Percentiles rank a stretch among this genome's conserved stretches.
Evolutionary conservation across 306 rosid genomes (phyloP).

Genomic region (Malus sylvestris): DNA sequence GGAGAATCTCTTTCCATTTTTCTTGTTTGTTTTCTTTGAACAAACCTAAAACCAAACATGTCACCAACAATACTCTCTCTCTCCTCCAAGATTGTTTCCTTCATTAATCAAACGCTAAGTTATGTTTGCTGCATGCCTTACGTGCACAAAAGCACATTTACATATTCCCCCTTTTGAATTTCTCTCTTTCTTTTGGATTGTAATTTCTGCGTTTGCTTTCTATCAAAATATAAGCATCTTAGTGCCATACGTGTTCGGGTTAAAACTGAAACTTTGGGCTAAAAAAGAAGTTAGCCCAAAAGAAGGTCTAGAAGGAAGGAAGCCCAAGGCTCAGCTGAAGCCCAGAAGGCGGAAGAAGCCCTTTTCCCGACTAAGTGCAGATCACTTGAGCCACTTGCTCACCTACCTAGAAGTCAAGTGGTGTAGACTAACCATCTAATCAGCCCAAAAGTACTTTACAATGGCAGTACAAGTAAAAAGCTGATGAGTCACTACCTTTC

Average conservation of each 20-base stretch:
- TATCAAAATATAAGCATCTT: background rate
- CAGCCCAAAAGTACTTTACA: too few species aligned
- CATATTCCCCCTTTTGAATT: background rate
- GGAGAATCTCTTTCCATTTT: slow-evolving; percentile 26
- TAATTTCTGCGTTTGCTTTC: background rate
- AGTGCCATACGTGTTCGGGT: background rate
- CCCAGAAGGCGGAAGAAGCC: too few species aligned
- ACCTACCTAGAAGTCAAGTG: too few species aligned
- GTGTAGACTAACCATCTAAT: too few species aligned
- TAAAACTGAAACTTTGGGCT: too few species aligned
- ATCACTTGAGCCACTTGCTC: too few species aligned
- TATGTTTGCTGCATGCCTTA: background rate
- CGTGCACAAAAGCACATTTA: background rate
- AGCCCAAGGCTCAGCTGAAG: too few species aligned
- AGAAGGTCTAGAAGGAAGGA: too few species aligned
- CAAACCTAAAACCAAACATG: slow-evolving; percentile 9
- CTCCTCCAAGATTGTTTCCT: slow-evolving; percentile 20
- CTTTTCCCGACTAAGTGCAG: too few species aligned
- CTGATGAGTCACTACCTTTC: too few species aligned
- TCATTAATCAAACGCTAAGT: background rate
- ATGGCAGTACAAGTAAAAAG: too few species aligned
- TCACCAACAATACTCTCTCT: slow-evolving; percentile 1
- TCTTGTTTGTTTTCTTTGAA: background rate
- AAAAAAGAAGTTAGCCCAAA: too few species aligned
- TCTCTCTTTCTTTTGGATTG: background rate